These are phyloP conservation scores for Carex parvula DNA, from an alignment of 176 grass and related monocot genomes.

Conservation along the genomic window DNA sequence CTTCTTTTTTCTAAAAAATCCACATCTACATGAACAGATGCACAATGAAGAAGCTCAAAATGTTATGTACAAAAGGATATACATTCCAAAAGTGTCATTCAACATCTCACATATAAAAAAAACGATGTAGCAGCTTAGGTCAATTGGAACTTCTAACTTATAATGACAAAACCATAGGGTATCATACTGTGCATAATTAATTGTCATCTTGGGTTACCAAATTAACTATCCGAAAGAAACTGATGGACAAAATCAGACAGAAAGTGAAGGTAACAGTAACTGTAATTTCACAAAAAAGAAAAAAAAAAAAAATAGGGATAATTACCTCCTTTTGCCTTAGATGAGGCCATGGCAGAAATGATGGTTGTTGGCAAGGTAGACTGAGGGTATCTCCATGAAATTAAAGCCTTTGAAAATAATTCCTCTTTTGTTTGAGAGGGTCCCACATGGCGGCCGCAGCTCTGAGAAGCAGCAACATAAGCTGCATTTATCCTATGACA, in stretches of 20 bases:
- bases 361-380: slow-evolving; percentile 55
- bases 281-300: background rate
- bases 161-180: background rate
- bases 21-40: slow-evolving; percentile 43
- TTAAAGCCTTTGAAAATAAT: slow-evolving; percentile 56
- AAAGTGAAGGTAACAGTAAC: background rate
- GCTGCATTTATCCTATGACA: slow-evolving; percentile 57
- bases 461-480: slow-evolving; percentile 32
- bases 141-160: background rate
- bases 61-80: background rate
- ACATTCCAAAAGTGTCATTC: background rate
- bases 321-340: slow-evolving; percentile 70
- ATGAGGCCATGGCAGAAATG: slow-evolving; percentile 61
- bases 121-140: background rate
- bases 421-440: slow-evolving; percentile 32
- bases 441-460: slow-evolving; percentile 23
- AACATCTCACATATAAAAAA: background rate
- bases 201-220: background rate
- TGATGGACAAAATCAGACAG: background rate
- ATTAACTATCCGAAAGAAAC: background rate
- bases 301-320: background rate
- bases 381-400: slow-evolving; percentile 91
- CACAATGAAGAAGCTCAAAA: slow-evolving; percentile 7
- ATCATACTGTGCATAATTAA: background rate
- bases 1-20: slow-evolving; percentile 69